Evolutionary conservation across 169 alveolate species (phyloP).

Genomic region (Miamiensis avidus): DNA sequence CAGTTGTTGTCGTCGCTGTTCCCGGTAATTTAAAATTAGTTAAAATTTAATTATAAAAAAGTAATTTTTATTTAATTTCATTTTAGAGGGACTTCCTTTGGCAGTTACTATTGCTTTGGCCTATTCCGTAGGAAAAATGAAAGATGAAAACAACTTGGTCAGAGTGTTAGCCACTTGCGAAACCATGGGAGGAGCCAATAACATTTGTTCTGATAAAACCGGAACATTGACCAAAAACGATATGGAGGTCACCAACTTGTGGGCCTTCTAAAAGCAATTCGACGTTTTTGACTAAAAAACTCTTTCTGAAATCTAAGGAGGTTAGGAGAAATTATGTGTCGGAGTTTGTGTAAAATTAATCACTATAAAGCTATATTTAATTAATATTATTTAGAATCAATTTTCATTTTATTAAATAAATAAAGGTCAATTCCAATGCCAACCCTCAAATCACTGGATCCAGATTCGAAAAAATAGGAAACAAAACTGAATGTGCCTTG

Average conservation of each 20-base stretch:
- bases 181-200: conserved; percentile 94
- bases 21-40: too few relatives aligned
- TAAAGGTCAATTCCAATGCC: conserved; percentile 68
- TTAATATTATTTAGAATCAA: neutral
- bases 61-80: too few relatives aligned
- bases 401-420: too few relatives aligned
- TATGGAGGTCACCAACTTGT: conserved; percentile 82
- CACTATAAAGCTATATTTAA: too few relatives aligned
- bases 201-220: conserved; percentile 92
- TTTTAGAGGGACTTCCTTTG: conserved; percentile 94
- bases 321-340: neutral
- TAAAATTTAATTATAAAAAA: too few relatives aligned
- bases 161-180: conserved; percentile 89
- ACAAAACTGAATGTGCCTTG: conserved; percentile 85
- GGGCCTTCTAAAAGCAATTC: conserved; percentile 15
- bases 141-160: conserved; percentile 83
- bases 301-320: neutral
- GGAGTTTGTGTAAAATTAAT: neutral
- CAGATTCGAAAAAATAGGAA: conserved; percentile 58
- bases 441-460: conserved; percentile 47
- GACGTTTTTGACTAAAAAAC: neutral
- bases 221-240: conserved; percentile 91
- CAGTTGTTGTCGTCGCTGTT: conserved; percentile 90
- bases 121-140: conserved; percentile 89
- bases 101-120: conserved; percentile 93